A percentile compares a stretch with the other conserved stretches of the same genome.
These are phyloP conservation scores for Fusarium illudens DNA, from an alignment of 2,329 filamentous ascomycete species.

Conservation along the genomic window DNA sequence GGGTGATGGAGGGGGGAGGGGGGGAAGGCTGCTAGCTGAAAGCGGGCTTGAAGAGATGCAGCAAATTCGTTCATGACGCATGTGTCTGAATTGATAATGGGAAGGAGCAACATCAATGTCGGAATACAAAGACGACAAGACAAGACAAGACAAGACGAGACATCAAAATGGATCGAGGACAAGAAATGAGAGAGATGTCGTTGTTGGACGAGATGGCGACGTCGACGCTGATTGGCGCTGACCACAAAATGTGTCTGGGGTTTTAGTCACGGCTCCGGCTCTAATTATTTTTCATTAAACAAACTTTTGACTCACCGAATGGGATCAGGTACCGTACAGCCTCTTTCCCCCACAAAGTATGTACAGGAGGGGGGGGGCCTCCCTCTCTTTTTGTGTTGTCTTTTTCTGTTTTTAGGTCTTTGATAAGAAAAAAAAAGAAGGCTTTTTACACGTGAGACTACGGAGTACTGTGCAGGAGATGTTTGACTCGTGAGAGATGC, in stretches of 20 bases:
- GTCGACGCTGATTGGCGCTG: slow-evolving; percentile 9
- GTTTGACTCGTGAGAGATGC: background rate
- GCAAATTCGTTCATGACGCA: background rate
- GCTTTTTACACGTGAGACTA: slow-evolving; percentile 22
- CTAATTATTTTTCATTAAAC: slow-evolving; percentile 30
- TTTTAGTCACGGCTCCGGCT: slow-evolving; percentile 27
- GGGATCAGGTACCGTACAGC: slow-evolving; percentile 20
- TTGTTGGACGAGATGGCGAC: background rate
- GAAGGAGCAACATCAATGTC: background rate
- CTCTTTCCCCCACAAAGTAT: slow-evolving; percentile 27
- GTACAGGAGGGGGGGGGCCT: too few relatives aligned
- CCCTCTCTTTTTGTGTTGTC: background rate
- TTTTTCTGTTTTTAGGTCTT: background rate
- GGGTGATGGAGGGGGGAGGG: too few relatives aligned
- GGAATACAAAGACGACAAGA: background rate
- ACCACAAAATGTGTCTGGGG: slow-evolving; percentile 31
- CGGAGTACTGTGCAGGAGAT: too few relatives aligned
- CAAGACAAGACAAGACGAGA: background rate
- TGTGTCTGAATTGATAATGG: background rate
- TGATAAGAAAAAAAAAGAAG: slow-evolving; percentile 21
- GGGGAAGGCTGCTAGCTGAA: background rate
- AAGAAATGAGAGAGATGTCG: background rate
- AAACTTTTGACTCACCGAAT: slow-evolving; percentile 37
- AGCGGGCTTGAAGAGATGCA: background rate
- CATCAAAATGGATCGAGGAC: background rate